Base-by-base conservation (phyloP, 345 rosid genomes). In the Eucalyptus sp. region DNA sequence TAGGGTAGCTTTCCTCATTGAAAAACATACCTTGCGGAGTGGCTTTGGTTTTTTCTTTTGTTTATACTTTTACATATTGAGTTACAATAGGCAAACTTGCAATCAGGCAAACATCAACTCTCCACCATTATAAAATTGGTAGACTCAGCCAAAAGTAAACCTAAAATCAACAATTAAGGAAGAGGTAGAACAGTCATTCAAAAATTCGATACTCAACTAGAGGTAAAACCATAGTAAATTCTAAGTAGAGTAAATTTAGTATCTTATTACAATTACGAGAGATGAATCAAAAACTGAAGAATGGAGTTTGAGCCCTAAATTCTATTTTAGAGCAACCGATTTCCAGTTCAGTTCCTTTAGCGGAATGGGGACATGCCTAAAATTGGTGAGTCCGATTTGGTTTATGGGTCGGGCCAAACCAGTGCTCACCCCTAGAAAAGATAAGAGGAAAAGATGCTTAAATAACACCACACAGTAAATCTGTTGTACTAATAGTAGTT, bases 311-410 rank as follows among this genome's bases (percentile, higher is more conserved):
- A 58, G n/a, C 66, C n/a, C n/a, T 58, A 11, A 58, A 25, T 10
- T 25, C 7, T 60, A 58, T 10, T 60, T 25, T 25, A 2, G 2
- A 27, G n/a, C n/a, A 58, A 27, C 14, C 0, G 3, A 12, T 27
- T 58, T 12, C 1, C 66, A 60, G 27, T 60, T 12, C 1, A 2
- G 2, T 62, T 27, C 68, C 17, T 27, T 62, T 13, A 62, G 15
- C 0, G 4, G 31, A 62, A 62, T 29, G 2, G 0, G 16, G 68
- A 27, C n/a, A 56, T 0, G 0, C 29, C 29, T 22, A 10, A 22
- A 56, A 56, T 3, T 4, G 13, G 6, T 24, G 0, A 4, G 71
- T 64, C 5, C 5, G 2, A 29, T 64, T n/a, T 13, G 16, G 31
- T 13, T 62, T 17, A 6, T 6, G 15, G 33, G 9, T 64, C 0